Conservation (phyloP, 2,329 filamentous ascomycete genomes). For the Aspergillus quadricinctus region DNA sequence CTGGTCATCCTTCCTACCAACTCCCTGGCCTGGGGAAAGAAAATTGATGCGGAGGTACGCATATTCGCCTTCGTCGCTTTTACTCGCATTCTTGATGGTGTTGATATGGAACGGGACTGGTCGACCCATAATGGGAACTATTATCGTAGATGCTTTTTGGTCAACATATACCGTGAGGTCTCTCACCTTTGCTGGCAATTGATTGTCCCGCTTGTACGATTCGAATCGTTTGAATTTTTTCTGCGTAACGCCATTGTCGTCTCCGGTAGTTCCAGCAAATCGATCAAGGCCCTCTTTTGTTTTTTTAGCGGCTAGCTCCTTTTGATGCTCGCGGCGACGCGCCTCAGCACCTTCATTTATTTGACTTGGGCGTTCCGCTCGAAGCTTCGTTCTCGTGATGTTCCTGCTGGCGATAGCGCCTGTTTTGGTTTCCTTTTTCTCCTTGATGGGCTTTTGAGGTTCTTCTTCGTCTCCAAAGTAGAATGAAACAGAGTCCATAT, state of each 20-base stretch:
- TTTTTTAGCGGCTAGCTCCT: slow-evolving; percentile 80
- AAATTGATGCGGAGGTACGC: slow-evolving; percentile 96
- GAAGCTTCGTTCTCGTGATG: slow-evolving; percentile 87
- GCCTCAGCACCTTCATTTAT: slow-evolving; percentile 87
- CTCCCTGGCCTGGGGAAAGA: slow-evolving; percentile 91
- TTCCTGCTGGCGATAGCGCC: slow-evolving; percentile 90
- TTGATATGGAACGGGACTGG: slow-evolving; percentile 97
- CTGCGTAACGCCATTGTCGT: slow-evolving; percentile 82
- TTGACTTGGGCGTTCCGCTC: slow-evolving; percentile 83
- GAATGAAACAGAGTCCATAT: slow-evolving; percentile 92
- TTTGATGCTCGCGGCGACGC: slow-evolving; percentile 84
- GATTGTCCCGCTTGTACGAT: slow-evolving; percentile 97
- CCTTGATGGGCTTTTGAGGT: slow-evolving; percentile 77
- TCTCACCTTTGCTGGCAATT: slow-evolving; percentile 76
- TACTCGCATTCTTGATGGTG: slow-evolving; percentile 98
- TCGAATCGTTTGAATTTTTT: slow-evolving; percentile 99
- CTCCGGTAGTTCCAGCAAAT: slow-evolving; percentile 80
- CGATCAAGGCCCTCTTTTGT: slow-evolving; percentile 80
- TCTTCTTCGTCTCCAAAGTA: slow-evolving; percentile 95
- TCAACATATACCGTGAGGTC: slow-evolving; percentile 90
- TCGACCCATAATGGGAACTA: slow-evolving; percentile 94
- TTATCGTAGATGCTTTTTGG: slow-evolving; percentile 80
- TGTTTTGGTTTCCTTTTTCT: slow-evolving; percentile 72
- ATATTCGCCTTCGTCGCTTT: slow-evolving; percentile 92
- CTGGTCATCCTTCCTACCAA: slow-evolving; percentile 94